These are phyloP conservation scores for Botrytis byssoidea DNA, from an alignment of 2,329 filamentous ascomycete genomes.

Conservation along the genomic window DNA sequence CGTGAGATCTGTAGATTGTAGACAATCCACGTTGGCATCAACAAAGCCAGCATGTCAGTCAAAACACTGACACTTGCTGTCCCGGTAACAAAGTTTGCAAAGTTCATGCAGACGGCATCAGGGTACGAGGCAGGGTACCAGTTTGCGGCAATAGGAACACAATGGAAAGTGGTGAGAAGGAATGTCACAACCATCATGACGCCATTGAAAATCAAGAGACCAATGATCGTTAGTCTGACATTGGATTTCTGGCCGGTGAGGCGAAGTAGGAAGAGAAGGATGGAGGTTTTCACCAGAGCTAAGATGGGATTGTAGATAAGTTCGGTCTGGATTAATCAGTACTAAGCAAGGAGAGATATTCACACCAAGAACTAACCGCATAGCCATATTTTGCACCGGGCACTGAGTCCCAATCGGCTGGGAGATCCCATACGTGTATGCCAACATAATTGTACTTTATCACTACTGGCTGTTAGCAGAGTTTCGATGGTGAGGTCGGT, in stretches of 20 bases:
- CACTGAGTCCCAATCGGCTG: neutral
- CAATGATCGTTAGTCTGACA: conserved; percentile 39
- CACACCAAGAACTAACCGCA: neutral
- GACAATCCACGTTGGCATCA: conserved; percentile 26
- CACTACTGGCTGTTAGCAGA: neutral
- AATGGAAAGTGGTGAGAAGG: conserved; percentile 17
- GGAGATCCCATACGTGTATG: neutral
- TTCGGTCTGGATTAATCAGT: conserved; percentile 4
- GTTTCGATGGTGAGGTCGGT: neutral
- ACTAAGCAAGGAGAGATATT: neutral
- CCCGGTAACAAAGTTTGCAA: conserved; percentile 18
- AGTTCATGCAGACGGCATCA: conserved; percentile 24
- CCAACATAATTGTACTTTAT: neutral
- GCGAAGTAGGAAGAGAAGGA: conserved; percentile 48
- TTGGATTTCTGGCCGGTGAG: conserved; percentile 42
- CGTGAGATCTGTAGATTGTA: conserved; percentile 22
- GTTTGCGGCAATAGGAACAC: conserved; percentile 22
- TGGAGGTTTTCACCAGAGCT: conserved; percentile 47
- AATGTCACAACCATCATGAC: conserved; percentile 13
- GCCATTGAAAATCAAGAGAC: conserved; percentile 19
- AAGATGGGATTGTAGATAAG: conserved; percentile 46
- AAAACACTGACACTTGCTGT: conserved; percentile 12
- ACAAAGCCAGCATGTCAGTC: conserved; percentile 22
- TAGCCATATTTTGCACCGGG: conserved; percentile 7
- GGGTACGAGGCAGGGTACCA: conserved; percentile 17